Evolutionary conservation across 176 grass and related monocot species (phyloP), one percentile per base, ranked within the genome.

Genomic region (Rhynchospora breviuscula): DNA sequence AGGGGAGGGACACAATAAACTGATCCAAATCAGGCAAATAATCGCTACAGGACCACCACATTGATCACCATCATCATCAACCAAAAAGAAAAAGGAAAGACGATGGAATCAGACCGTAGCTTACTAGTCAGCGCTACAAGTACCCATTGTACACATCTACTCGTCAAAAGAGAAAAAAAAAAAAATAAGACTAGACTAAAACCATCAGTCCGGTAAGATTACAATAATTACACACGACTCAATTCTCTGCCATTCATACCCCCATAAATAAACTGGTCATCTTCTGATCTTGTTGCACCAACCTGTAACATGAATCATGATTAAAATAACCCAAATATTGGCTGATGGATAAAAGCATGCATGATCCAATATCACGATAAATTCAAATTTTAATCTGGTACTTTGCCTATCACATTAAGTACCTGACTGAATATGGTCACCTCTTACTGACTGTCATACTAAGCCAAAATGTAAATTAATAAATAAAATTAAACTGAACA

Each of bases 131-230:
- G 80, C 31, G 31, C 80, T 82, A 82, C 46, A 43, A 82, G 61
- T 26, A 25, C 53, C 14, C 80, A 68, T 82, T 82, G 60, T 67
- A 82, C 80, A 82, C 58, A 82, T 10, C 80, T 82, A 82, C 58
- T 68, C 68, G 62, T 67, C 61, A 82, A 82, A 49, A 47, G 1
- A 21, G 8, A 40, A 7, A 65, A 29, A 29, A 67, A n/a, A 51
- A 13, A 40, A 65, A 81, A 49, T 65, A 81, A 82, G 45, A 13
- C 60, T 66, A 66, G 23, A 82, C 80, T 82, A 81, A 81, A 58
- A 48, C 18, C 60, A 81, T 35, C 78, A 62, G 14, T 33, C 49
- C 72, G 15, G 10, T 57, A 49, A 56, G 73, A 57, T 71, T 53
- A 75, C 13, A 78, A 18, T 81, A 82, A 82, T 82, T 82, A 82